Base-by-base conservation (phyloP, 2,329 filamentous ascomycete species). In the Paraconiothyrium brasiliense region DNA sequence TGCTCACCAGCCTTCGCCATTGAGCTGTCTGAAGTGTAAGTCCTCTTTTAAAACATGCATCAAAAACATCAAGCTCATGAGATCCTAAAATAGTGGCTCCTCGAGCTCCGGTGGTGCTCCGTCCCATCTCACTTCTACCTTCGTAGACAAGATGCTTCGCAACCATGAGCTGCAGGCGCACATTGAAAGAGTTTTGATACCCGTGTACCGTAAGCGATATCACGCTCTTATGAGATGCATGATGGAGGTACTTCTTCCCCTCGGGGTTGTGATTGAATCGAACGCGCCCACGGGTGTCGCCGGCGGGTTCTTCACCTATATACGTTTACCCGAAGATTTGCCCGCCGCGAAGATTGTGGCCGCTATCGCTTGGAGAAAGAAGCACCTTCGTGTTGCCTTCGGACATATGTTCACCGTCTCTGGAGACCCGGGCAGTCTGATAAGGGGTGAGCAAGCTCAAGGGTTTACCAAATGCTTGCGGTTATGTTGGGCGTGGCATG, bases 101-200 rank as follows among this genome's bases (percentile, higher is more conserved):
- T 84, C 83, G 41, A 79, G 81, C 48, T 89, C 86, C n/a, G 87
- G 87, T 32, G 87, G 87, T 54, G 83, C 85, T 3, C 86, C 87
- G 2, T 86, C 84, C 11, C 87, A 89, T 58, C 76, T 89, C n/a
- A 84, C 83, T 10, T 85, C 87, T 7, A 85, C 85, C 3, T 85
- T 86, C 63, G 78, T 89, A 35, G 81, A 84, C 48, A 81, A 86
- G 54, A 78, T 89, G 43, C 77, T 89, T 20, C 44, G 44, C 14
- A 27, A n/a, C 11, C 9, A 27, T 20, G 22, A 47, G 1, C 20
- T 47, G 22, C 44, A 47, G 24, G 11, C 10, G 10, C 44, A 47
- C 6, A 47, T 47, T 11, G 22, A 47, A 20, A 14, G 22, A 27
- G 20, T 47, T 2, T 20, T 47, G 5, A 47, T 47, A 47, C 44